These are phyloP conservation scores for Kazachstania taianensis DNA, from an alignment of 805 yeast genomes.

Conservation along the genomic window DNA sequence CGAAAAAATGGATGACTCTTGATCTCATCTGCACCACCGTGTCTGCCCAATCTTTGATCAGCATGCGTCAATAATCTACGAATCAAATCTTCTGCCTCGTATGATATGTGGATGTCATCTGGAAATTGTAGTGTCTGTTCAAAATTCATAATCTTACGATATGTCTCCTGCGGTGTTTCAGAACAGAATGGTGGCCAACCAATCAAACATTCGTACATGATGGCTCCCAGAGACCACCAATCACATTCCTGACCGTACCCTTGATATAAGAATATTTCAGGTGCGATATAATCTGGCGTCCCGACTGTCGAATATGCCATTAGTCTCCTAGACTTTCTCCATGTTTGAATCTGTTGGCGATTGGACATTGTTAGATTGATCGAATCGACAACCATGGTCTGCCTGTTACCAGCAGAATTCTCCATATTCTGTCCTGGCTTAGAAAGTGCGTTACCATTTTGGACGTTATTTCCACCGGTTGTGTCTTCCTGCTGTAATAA, in stretches of 20 bases:
- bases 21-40: conserved; percentile 87
- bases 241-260: conserved; percentile 97
- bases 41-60: conserved; percentile 73
- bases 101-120: conserved; percentile 80
- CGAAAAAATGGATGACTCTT: conserved; percentile 86
- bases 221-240: conserved; percentile 97
- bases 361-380: conserved; percentile 92
- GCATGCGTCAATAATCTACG: conserved; percentile 65
- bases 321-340: conserved; percentile 83
- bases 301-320: conserved; percentile 97
- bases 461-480: conserved; percentile 3
- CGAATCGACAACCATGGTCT: conserved; percentile 84
- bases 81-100: conserved; percentile 82
- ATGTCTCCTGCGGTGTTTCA: conserved; percentile 90
- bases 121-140: conserved; percentile 82
- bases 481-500: conserved; percentile 55
- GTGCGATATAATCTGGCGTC: conserved; percentile 93
- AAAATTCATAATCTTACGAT: conserved; percentile 85
- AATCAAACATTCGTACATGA: conserved; percentile 90
- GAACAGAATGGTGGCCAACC: conserved; percentile 98
- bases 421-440: conserved; percentile 28
- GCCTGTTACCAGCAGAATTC: conserved; percentile 42
- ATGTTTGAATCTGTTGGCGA: conserved; percentile 88
- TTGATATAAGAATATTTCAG: conserved; percentile 84
- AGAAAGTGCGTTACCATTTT: conserved; percentile 16